These are phyloP conservation scores for Sporisorium sorghi DNA, from an alignment of 1,284 basidiomycete species.

Conservation along the genomic window DNA sequence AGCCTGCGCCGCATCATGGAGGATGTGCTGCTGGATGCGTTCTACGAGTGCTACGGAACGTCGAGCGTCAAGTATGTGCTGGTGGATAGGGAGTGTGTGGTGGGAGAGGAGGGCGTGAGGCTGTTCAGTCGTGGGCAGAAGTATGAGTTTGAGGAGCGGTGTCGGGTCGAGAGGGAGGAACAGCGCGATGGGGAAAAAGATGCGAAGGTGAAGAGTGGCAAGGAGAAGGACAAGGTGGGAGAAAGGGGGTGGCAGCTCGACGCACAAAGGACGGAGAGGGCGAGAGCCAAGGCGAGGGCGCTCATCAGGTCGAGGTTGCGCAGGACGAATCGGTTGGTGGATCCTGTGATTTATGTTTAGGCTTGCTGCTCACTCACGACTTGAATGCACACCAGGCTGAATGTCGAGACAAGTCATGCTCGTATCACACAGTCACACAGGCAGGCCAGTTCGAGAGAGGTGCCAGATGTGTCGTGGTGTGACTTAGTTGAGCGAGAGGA, in stretches of 20 bases:
- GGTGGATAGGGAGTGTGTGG: constrained; percentile 19
- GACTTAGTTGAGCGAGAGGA: too few species aligned
- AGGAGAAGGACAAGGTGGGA: constrained; percentile 4
- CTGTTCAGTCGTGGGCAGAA: constrained; percentile 43
- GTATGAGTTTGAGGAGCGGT: constrained; percentile 24
- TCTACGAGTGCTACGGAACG: constrained; percentile 38
- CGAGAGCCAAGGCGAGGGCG: constrained; percentile 16
- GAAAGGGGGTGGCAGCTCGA: background rate
- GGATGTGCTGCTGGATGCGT: constrained; percentile 60
- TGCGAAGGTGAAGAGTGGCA: background rate
- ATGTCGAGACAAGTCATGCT: too few species aligned
- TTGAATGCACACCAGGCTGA: too few species aligned
- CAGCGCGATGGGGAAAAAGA: background rate
- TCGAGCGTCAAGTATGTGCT: constrained; percentile 31
- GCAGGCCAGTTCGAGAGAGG: too few species aligned
- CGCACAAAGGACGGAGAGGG: background rate
- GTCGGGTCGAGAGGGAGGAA: constrained; percentile 12
- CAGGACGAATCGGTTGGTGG: constrained; percentile 32
- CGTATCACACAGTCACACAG: too few species aligned
- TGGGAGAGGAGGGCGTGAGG: constrained; percentile 5
- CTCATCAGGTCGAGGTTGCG: constrained; percentile 24
- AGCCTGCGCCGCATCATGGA: constrained; percentile 89
- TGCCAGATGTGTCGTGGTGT: too few species aligned
- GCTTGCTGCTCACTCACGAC: background rate
- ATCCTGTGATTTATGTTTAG: constrained; percentile 47